phyloP scores from a whole-genome alignment of 2,329 filamentous ascomycete genomes.

The Chrysoporthe austroafricana region DNA sequence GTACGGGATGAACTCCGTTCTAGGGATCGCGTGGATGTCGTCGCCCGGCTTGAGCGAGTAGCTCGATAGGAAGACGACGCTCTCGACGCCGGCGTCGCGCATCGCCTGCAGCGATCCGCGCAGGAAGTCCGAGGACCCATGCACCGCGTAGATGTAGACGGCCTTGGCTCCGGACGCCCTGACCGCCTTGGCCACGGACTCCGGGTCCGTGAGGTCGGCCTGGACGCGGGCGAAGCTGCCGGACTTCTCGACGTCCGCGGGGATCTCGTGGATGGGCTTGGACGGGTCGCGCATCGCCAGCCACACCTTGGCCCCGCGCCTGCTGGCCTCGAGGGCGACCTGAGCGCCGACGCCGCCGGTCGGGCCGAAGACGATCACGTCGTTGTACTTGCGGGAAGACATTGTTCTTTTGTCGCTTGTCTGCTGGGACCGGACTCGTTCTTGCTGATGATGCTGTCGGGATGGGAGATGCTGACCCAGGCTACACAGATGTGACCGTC shows the following conservation, averaged over 20 bases:
- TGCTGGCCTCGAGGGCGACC: constrained; percentile 43
- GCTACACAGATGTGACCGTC: background rate
- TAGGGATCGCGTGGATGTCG: constrained; percentile 35
- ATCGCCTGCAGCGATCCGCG: constrained; percentile 45
- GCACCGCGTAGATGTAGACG: constrained; percentile 52
- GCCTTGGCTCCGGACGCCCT: constrained; percentile 44
- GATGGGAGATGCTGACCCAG: background rate
- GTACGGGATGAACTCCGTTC: constrained; percentile 42
- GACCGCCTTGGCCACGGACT: constrained; percentile 46
- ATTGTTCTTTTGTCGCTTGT: background rate
- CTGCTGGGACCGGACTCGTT: background rate
- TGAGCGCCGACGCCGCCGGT: constrained; percentile 50
- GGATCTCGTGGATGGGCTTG: constrained; percentile 44
- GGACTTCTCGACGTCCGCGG: constrained; percentile 19
- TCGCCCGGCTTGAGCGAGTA: constrained; percentile 34
- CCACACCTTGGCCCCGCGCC: constrained; percentile 43
- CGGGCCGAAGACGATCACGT: constrained; percentile 52
- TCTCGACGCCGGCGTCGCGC: constrained; percentile 48
- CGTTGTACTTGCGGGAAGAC: constrained; percentile 31
- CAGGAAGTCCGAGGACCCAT: constrained; percentile 44
- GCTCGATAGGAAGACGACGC: constrained; percentile 50
- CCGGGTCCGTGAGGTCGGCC: constrained; percentile 49
- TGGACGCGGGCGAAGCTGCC: constrained; percentile 31
- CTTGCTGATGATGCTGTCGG: background rate
- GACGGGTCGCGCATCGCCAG: constrained; percentile 31